Conservation (phyloP, 78 protist species). For the Dictyostelium purpureum region DNA sequence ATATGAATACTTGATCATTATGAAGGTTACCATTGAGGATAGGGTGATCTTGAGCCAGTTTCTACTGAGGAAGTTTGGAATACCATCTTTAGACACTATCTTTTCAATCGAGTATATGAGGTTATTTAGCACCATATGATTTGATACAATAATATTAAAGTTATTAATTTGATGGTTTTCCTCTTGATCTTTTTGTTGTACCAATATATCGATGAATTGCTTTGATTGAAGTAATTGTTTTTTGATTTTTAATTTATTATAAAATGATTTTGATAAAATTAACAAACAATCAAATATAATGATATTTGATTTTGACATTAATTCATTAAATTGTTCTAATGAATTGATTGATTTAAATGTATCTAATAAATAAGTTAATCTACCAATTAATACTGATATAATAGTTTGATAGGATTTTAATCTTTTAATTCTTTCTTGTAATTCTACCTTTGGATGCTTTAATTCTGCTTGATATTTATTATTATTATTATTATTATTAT, state of each 20-base stretch:
- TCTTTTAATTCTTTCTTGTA: neutral
- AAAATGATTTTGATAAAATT: neutral
- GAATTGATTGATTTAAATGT: neutral
- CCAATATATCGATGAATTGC: no score
- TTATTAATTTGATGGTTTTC: neutral
- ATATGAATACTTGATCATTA: neutral
- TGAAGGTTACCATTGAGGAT: neutral
- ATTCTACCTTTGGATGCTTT: slow-evolving; percentile 39
- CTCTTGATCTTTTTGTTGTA: neutral
- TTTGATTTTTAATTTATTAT: neutral
- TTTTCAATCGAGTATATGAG: neutral
- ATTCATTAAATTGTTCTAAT: neutral
- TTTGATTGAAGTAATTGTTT: neutral
- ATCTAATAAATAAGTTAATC: slow-evolving; percentile 33
- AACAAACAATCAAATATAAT: neutral
- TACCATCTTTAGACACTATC: neutral
- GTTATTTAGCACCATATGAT: neutral
- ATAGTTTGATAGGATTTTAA: neutral
- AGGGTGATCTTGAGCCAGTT: slow-evolving; percentile 19
- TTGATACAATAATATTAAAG: neutral
- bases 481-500: neutral
- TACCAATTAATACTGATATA: slow-evolving; percentile 30
- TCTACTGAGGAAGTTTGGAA: slow-evolving; percentile 1
- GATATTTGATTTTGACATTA: slow-evolving; percentile 1
- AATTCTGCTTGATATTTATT: neutral